Conservation (phyloP, 2,329 filamentous ascomycete genomes). For the Penicillium decumbens region DNA sequence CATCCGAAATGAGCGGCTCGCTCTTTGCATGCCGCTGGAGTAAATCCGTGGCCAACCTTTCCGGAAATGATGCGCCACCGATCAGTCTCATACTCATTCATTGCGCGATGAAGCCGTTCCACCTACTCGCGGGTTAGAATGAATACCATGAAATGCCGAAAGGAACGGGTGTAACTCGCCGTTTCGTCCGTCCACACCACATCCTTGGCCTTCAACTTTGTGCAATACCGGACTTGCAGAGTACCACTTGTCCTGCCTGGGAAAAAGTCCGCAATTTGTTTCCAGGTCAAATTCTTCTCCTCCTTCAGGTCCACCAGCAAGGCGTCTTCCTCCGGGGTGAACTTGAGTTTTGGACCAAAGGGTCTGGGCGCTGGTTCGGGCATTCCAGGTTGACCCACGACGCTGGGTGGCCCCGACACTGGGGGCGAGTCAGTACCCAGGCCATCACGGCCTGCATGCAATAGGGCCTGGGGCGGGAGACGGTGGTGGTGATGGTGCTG, state of each 20-base stretch:
- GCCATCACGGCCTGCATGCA: slow-evolving; percentile 58
- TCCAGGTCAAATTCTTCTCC: slow-evolving; percentile 92
- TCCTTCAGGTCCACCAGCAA: slow-evolving; percentile 87
- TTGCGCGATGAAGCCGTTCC: slow-evolving; percentile 37
- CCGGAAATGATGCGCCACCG: slow-evolving; percentile 89
- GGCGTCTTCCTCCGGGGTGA: slow-evolving; percentile 86
- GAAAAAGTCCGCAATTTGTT: slow-evolving; percentile 95
- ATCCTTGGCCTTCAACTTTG: slow-evolving; percentile 88
- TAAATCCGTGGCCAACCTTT: slow-evolving; percentile 87
- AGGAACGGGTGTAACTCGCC: slow-evolving; percentile 47
- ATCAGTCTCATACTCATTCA: slow-evolving; percentile 53
- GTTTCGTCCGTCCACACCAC: slow-evolving; percentile 92
- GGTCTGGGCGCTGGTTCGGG: slow-evolving; percentile 74
- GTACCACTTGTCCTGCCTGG: slow-evolving; percentile 86
- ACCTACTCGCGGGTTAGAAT: slow-evolving; percentile 24
- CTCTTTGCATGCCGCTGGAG: slow-evolving; percentile 79
- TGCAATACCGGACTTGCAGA: slow-evolving; percentile 89
- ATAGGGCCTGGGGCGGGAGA: slow-evolving; percentile 67
- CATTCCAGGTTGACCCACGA: slow-evolving; percentile 85
- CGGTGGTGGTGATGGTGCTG: slow-evolving; percentile 76
- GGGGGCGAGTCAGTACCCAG: slow-evolving; percentile 48
- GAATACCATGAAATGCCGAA: not conserved
- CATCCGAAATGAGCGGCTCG: slow-evolving; percentile 51
- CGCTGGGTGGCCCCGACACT: slow-evolving; percentile 62
- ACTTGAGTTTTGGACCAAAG: slow-evolving; percentile 85